Evolutionary conservation across 495 filamentous ascomycete genomes (phyloP).

Genomic region (Aspergillus heteromorphus): DNA sequence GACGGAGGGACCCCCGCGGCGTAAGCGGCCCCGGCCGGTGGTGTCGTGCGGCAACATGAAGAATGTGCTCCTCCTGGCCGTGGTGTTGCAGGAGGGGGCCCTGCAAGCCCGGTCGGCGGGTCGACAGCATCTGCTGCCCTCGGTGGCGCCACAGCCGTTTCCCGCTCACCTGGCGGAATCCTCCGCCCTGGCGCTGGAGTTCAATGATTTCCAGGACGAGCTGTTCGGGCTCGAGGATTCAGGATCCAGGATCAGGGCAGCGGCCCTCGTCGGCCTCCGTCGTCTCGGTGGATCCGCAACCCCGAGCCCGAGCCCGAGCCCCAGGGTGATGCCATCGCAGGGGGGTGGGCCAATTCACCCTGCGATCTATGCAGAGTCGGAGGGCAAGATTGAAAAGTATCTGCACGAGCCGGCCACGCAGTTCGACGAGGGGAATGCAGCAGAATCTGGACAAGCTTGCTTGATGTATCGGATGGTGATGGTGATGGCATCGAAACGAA

Average conservation of each 20-base stretch:
- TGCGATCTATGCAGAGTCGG: not conserved
- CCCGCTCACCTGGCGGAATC: conserved; percentile 13
- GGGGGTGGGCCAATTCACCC: not conserved
- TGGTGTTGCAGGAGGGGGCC: conserved; percentile 18
- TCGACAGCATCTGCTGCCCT: conserved; percentile 16
- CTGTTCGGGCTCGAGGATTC: conserved; percentile 21
- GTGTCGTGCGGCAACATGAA: conserved; percentile 29
- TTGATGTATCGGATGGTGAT: not conserved
- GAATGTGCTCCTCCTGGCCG: conserved; percentile 22
- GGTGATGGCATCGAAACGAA: no score
- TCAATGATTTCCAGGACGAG: conserved; percentile 19
- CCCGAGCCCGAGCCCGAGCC: no score
- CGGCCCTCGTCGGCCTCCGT: no score
- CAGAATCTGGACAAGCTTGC: conserved; percentile 18
- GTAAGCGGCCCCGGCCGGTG: conserved; percentile 24
- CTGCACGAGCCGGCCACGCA: conserved; percentile 14
- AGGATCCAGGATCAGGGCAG: no score
- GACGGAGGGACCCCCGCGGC: conserved; percentile 7
- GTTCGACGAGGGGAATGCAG: conserved; percentile 25
- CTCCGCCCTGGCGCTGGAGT: conserved; percentile 13
- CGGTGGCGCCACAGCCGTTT: conserved; percentile 4
- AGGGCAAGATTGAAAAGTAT: conserved; percentile 21
- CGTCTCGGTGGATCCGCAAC: not conserved
- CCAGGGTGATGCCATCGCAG: no score
- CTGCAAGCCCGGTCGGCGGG: conserved; percentile 16